Base-by-base conservation (phyloP, 179 eudicot species). In the Dionaea muscipula region DNA sequence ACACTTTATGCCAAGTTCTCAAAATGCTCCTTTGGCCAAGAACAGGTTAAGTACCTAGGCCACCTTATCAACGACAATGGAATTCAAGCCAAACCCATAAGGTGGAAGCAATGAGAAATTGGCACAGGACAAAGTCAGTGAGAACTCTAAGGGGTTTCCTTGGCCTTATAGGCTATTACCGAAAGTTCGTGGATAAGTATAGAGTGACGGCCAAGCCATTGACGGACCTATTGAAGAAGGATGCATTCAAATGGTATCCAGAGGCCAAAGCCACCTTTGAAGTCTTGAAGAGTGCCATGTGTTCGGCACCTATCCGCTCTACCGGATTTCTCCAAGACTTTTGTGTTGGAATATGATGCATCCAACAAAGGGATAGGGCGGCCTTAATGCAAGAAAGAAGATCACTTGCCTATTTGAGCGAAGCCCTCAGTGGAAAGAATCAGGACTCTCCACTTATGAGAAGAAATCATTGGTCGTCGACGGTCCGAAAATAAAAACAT, bases 321-420 rank as follows among this genome's bases (percentile, higher is more conserved):
- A 7, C 60, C 25, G 1, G 20, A 56, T 15, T 56, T 33, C 6
- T 23, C 60, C n/a, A n/a, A n/a, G n/a, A n/a, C n/a, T n/a, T n/a
- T n/a, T n/a, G n/a, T n/a, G n/a, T n/a, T n/a, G n/a, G 60, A 56
- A 24, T 15, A 7, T 8, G 50, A 56, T 39, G 60, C 50, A 5
- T 41, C 50, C 0, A 27, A n/a, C n/a, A 23, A 1, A 15, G 3
- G 0, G 38, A 37, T 7, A n/a, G 39, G 2, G 48, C 49, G 60
- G 49, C 2, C 36, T 56, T 2, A 24, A 35, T 49, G 41, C 16
- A 16, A 41, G 2, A 23, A n/a, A n/a, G n/a, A 49, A 0, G 12
- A 14, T 7, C 50, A 19, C 15, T 56, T 9, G 31, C 49, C 6
- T 56, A 14, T 11, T 16, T 41, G 13, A 56, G 48, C n/a, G 7